Conservation (phyloP, 805 yeast species). For the Candida insectorum region DNA sequence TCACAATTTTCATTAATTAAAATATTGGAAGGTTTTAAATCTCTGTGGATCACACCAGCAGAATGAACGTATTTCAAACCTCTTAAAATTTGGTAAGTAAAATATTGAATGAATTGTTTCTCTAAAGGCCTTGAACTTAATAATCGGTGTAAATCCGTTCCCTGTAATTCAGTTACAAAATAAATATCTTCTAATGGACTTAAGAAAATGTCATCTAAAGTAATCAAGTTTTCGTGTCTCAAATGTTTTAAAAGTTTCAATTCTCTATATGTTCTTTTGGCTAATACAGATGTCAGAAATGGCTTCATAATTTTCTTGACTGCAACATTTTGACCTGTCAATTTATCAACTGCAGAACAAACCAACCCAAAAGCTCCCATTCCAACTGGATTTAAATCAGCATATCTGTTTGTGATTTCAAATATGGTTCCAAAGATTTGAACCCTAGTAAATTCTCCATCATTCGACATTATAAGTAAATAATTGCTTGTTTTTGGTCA, state of each 20-base stretch:
- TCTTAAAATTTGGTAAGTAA: conserved; percentile 87
- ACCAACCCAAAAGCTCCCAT: conserved; percentile 99
- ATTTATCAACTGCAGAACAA: conserved; percentile 90
- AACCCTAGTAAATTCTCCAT: conserved; percentile 60
- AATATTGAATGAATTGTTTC: conserved; percentile 94
- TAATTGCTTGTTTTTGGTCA: too few relatives aligned
- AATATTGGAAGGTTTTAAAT: conserved; percentile 80
- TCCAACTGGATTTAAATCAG: conserved; percentile 94
- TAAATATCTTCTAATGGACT: conserved; percentile 94
- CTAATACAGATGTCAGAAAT: conserved; percentile 88
- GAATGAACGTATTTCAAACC: conserved; percentile 89
- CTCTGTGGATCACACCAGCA: conserved; percentile 90
- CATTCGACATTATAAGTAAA: conserved; percentile 37
- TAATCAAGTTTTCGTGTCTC: conserved; percentile 90
- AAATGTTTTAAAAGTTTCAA: conserved; percentile 88
- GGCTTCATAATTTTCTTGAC: conserved; percentile 98
- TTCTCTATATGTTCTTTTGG: conserved; percentile 95
- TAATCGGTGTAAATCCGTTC: conserved; percentile 91
- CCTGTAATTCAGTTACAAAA: conserved; percentile 95
- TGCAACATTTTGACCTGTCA: conserved; percentile 91
- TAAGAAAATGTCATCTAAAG: conserved; percentile 88
- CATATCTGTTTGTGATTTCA: conserved; percentile 85
- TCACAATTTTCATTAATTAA: conserved; percentile 88
- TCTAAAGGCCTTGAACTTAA: conserved; percentile 91
- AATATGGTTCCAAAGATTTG: conserved; percentile 95